Conservation (phyloP, 768 basidiomycete species). For the Suillus hirtellus region DNA sequence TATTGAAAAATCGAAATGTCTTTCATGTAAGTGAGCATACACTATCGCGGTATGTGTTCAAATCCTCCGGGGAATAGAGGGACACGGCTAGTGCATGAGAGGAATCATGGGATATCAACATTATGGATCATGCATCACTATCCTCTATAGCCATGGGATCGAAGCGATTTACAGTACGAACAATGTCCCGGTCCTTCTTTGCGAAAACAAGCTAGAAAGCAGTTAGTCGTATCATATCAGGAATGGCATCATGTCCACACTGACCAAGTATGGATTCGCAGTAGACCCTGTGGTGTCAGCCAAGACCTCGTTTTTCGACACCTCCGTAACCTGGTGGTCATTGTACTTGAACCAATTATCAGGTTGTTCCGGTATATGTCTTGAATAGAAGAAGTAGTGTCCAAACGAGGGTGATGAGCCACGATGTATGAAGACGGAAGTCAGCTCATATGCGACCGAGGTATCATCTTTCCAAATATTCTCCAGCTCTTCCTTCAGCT, state of each 20-base stretch:
- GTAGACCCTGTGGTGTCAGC: conserved; percentile 88
- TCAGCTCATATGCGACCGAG: conserved; percentile 80
- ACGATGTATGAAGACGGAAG: conserved; percentile 93
- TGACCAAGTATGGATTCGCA: conserved; percentile 86
- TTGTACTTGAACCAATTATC: conserved; percentile 97
- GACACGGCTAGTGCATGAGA: not conserved
- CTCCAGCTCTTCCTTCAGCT: conserved; percentile 71
- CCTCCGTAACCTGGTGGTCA: conserved; percentile 81
- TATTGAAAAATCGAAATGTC: not conserved
- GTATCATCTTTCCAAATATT: conserved; percentile 69
- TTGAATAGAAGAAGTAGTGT: conserved; percentile 96
- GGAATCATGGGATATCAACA: conserved; percentile 26
- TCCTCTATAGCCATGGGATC: conserved; percentile 31
- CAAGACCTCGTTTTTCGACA: conserved; percentile 79
- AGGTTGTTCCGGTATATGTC: conserved; percentile 75
- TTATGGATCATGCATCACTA: conserved; percentile 27
- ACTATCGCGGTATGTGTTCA: not conserved
- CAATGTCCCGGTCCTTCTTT: conserved; percentile 73
- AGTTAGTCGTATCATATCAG: conserved; percentile 6
- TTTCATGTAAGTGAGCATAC: not conserved
- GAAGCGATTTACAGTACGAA: conserved; percentile 79
- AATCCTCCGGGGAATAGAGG: not conserved
- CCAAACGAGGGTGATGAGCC: conserved; percentile 86
- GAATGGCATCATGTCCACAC: conserved; percentile 25
- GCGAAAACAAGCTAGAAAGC: conserved; percentile 74